phyloP scores from a whole-genome alignment of 163 green algal genomes.

The Scenedesmus sp. region DNA sequence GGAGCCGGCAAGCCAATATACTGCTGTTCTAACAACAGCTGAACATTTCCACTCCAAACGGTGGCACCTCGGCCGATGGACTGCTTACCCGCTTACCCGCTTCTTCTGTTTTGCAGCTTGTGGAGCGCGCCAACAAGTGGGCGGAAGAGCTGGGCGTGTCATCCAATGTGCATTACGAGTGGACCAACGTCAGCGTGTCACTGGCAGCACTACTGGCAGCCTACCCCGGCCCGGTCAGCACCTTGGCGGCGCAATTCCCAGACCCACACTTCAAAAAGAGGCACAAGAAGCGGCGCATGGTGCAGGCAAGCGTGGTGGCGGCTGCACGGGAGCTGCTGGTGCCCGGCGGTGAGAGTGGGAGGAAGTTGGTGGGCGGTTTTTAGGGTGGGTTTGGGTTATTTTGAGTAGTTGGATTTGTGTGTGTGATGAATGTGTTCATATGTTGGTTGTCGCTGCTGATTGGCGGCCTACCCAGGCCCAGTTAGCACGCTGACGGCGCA shows the following conservation, averaged over 20 bases:
- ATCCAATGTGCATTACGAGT: constrained; percentile 70
- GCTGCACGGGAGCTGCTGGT: constrained; percentile 60
- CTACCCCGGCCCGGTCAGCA: constrained; percentile 82
- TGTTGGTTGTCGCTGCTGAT: no score
- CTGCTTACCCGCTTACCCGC: not conserved
- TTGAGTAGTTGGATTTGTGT: no score
- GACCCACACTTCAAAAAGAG: constrained; percentile 92
- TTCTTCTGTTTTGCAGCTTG: constrained; percentile 64
- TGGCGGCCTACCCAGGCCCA: constrained; percentile 77
- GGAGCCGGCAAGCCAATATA: no score
- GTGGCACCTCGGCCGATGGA: not conserved
- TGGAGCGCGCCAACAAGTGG: constrained; percentile 88
- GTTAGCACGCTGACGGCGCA: constrained; percentile 67
- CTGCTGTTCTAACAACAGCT: no score
- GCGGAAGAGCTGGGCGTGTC: constrained; percentile 61
- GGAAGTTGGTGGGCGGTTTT: not conserved
- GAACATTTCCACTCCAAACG: no score
- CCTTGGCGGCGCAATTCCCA: constrained; percentile 74
- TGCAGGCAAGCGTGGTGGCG: constrained; percentile 85
- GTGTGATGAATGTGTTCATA: no score
- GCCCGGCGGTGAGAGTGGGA: constrained; percentile 57
- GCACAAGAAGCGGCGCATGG: constrained; percentile 90
- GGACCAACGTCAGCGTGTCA: constrained; percentile 89
- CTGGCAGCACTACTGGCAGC: constrained; percentile 74
- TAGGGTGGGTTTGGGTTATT: no score